Evolutionary conservation across 2,329 filamentous ascomycete genomes (phyloP).

Genomic region (Paecilomyces dactylethromorphus): DNA sequence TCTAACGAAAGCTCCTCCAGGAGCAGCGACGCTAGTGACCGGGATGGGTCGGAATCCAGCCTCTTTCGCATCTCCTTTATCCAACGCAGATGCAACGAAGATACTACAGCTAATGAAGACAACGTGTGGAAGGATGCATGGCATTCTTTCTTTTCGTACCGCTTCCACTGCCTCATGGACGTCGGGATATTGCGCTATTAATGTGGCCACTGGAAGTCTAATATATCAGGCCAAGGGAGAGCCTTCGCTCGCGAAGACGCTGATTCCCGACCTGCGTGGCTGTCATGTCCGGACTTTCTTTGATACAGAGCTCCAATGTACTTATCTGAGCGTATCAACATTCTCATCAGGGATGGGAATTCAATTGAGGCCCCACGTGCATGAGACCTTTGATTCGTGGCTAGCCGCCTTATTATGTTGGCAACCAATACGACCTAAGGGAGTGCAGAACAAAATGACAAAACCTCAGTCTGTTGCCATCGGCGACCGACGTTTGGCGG

Average conservation of each 20-base stretch:
- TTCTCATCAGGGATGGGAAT: slow-evolving; percentile 42
- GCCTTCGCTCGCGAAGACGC: slow-evolving; percentile 39
- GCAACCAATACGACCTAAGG: slow-evolving; percentile 46
- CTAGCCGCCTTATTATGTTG: slow-evolving; percentile 46
- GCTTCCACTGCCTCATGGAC: slow-evolving; percentile 39
- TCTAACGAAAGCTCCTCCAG: slow-evolving; percentile 24
- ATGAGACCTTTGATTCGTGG: slow-evolving; percentile 47
- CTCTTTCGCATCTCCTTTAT: slow-evolving; percentile 28
- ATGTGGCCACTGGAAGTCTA: slow-evolving; percentile 43
- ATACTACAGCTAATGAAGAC: slow-evolving; percentile 47
- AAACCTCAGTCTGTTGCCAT: slow-evolving; percentile 42
- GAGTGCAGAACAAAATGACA: slow-evolving; percentile 44
- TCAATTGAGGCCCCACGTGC: slow-evolving; percentile 43
- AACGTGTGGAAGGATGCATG: slow-evolving; percentile 47
- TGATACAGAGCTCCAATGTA: slow-evolving; percentile 38
- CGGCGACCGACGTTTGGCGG: slow-evolving; percentile 34
- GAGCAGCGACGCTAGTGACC: slow-evolving; percentile 17
- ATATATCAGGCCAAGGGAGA: slow-evolving; percentile 47
- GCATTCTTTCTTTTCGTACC: slow-evolving; percentile 45
- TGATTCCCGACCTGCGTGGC: slow-evolving; percentile 44
- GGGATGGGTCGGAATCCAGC: slow-evolving; percentile 19
- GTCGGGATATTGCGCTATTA: slow-evolving; percentile 46
- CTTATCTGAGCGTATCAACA: slow-evolving; percentile 43
- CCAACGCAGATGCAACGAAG: slow-evolving; percentile 40
- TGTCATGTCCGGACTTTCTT: slow-evolving; percentile 44